Evolutionary conservation across 1,284 basidiomycete species (phyloP), one percentile per base, ranked within the genome.

Genomic region (Ceraceosorus guamensis): DNA sequence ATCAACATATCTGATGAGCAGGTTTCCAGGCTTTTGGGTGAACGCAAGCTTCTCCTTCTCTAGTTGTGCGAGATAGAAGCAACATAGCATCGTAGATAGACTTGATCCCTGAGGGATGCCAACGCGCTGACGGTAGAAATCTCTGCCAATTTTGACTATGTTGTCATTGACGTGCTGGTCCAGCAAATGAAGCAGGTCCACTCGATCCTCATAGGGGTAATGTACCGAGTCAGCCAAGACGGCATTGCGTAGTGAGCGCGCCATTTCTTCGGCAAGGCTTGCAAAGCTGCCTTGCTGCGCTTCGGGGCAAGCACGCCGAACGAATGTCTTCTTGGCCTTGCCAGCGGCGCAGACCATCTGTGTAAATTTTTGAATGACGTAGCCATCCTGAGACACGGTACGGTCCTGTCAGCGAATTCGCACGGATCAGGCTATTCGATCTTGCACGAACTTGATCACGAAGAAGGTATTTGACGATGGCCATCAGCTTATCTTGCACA

Each of bases 81-180:
- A 69, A 53, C 95, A 99, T 1, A 99, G 79, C 33, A 97, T 73
- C 1, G 88, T 84, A 5, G 91, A 95, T 32, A 98, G 78, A 31
- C 90, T 84, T 0, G 91, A 96, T 13, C 95, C 95, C 76, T 98
- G 95, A 0, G 95, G 91, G 33, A 98, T 97, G 0, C 95, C 95
- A 10, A 89, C 83, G 6, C 82, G 82, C 76, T 98, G 95, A 2
- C 87, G 83, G 72, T 87, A 92, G 72, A 88, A 88, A 44, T 83
- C 78, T 6, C 80, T 69, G 0, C 87, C 88, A 49, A 75, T 64
- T 57, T 69, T 68, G 73, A 97, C 89, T 16, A 95, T 83, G 64
- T 96, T 96, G 61, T 89, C 85, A 4, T 83, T 87, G 62, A 98
- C 88, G 70, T 98, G 93, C 67, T 91, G 86, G 61, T 87, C 83